Conservation (phyloP, 441 rosid genomes). For the Pelargonium fulgidum region DNA sequence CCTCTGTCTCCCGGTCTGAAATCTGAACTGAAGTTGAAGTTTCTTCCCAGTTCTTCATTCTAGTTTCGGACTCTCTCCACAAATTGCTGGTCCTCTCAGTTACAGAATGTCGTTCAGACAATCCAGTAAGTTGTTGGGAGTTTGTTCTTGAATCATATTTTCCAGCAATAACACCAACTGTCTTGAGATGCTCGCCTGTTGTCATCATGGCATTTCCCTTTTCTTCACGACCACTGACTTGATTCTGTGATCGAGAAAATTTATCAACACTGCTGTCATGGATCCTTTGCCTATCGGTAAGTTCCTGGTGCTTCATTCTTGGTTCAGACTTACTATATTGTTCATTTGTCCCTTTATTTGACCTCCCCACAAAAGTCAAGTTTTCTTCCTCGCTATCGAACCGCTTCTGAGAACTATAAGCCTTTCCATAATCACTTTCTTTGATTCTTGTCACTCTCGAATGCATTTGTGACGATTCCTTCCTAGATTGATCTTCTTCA, state of each 20-base stretch:
- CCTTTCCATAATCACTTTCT: constrained; percentile 31
- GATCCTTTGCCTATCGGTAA: constrained; percentile 33
- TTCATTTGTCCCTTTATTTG: constrained; percentile 37
- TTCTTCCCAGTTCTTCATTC: constrained; percentile 40
- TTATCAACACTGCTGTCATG: constrained; percentile 33
- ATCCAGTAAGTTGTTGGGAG: constrained; percentile 25
- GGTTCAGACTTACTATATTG: constrained; percentile 34
- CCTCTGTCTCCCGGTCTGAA: constrained; percentile 26
- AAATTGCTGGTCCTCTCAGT: constrained; percentile 28
- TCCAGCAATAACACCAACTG: constrained; percentile 17
- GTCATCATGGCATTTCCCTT: constrained; percentile 16
- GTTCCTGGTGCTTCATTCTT: constrained; percentile 35
- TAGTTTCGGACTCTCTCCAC: constrained; percentile 40
- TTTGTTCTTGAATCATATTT: constrained; percentile 24
- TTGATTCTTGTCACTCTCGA: constrained; percentile 26
- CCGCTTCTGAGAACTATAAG: constrained; percentile 31
- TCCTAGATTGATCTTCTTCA: constrained; percentile 38
- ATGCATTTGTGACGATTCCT: constrained; percentile 33
- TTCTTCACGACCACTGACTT: constrained; percentile 34
- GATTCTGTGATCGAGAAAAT: constrained; percentile 35
- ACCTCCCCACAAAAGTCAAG: constrained; percentile 26
- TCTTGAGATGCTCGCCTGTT: constrained; percentile 19
- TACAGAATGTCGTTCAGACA: constrained; percentile 32
- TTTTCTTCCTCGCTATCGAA: constrained; percentile 30
- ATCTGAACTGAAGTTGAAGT: constrained; percentile 28